These are phyloP conservation scores for Fusarium globosum DNA, from an alignment of 2,329 filamentous ascomycete genomes.

Conservation along the genomic window DNA sequence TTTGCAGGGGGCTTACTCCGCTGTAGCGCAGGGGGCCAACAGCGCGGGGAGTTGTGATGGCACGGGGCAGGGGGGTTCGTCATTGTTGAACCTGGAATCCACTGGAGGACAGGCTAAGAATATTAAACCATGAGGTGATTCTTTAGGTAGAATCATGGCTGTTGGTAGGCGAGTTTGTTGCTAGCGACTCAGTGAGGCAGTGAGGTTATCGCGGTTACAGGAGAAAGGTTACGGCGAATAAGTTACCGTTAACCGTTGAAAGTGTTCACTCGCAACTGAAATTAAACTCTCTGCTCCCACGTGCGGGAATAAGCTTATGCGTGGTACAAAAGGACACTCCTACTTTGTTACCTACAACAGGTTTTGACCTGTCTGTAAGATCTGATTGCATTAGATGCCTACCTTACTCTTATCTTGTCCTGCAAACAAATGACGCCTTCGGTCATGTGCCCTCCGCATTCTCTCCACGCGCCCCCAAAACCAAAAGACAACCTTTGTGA, in stretches of 20 bases:
- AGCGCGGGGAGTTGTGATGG: conserved; percentile 29
- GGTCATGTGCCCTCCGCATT: conserved; percentile 38
- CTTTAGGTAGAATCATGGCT: background rate
- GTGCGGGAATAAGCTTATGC: background rate
- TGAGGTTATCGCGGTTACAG: conserved; percentile 24
- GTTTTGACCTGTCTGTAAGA: conserved; percentile 8
- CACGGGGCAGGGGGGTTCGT: conserved; percentile 29
- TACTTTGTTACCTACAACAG: background rate
- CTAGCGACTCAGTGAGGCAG: background rate
- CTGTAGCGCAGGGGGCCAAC: conserved; percentile 34
- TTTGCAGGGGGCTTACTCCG: conserved; percentile 29
- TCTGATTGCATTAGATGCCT: conserved; percentile 29
- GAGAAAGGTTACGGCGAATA: background rate
- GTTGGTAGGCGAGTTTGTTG: background rate
- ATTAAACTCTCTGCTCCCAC: background rate
- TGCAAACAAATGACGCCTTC: conserved; percentile 30
- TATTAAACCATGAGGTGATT: background rate
- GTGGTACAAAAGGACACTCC: conserved; percentile 3
- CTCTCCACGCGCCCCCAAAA: conserved; percentile 31
- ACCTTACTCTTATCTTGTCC: conserved; percentile 14
- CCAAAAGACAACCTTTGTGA: conserved; percentile 18
- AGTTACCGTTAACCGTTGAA: background rate
- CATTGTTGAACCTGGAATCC: conserved; percentile 18
- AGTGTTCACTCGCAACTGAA: background rate
- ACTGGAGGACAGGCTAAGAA: conserved; percentile 2